Conservation (phyloP, 1,284 basidiomycete species). For the Inonotus hispidus region DNA sequence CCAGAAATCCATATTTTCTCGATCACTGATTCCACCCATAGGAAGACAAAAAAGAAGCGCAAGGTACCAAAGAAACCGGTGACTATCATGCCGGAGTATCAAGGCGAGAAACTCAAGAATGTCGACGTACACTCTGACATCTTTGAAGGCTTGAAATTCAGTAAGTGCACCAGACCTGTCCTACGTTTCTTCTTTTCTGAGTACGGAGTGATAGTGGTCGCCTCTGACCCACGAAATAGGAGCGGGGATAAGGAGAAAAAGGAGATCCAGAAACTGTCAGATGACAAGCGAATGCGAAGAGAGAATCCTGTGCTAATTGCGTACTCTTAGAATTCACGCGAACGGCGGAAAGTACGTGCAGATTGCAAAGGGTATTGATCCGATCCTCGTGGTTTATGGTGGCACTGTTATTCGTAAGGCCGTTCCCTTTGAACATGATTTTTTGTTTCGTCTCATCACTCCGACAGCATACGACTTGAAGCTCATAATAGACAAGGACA, state of each 20-base stretch:
- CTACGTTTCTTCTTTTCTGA: background rate
- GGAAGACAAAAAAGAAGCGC: conserved; percentile 58
- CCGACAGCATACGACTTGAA: conserved; percentile 60
- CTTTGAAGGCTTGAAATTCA: conserved; percentile 73
- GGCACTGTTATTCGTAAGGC: conserved; percentile 51
- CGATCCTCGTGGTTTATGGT: conserved; percentile 60
- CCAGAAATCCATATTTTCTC: background rate
- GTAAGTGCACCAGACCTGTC: conserved; percentile 39
- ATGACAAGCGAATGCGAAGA: background rate
- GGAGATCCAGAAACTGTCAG: conserved; percentile 59
- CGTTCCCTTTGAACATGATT: background rate
- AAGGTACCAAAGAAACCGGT: conserved; percentile 59
- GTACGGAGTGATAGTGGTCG: conserved; percentile 53
- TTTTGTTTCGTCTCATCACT: background rate
- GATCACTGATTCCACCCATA: conserved; percentile 25
- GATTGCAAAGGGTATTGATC: conserved; percentile 39
- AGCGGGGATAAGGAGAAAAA: conserved; percentile 65
- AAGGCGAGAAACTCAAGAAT: conserved; percentile 55
- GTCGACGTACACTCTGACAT: conserved; percentile 56
- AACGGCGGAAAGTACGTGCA: conserved; percentile 76
- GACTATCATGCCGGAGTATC: conserved; percentile 57
- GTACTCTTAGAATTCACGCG: conserved; percentile 53
- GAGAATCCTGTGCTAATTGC: background rate
- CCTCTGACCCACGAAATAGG: conserved; percentile 68
- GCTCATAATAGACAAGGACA: conserved; percentile 56